Evolutionary conservation across 768 basidiomycete genomes (phyloP).

Genomic region (Candolleomyces efflorescens): DNA sequence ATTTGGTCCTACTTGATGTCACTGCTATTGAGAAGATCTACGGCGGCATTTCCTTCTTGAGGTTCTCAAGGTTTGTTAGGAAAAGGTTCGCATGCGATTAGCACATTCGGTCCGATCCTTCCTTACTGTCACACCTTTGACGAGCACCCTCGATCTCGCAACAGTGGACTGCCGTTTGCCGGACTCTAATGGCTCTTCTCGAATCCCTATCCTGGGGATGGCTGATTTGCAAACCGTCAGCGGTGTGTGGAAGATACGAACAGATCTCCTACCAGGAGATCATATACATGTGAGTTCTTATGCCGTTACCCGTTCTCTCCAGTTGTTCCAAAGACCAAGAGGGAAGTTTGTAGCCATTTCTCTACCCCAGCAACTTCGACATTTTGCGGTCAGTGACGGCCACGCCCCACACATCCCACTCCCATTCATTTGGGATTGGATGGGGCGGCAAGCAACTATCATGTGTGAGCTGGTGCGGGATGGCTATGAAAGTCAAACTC

Average conservation of each 20-base stretch:
- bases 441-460: too few species aligned
- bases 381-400: too few species aligned
- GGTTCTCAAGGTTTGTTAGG: background rate
- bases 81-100: background rate
- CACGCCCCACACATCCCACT: too few species aligned
- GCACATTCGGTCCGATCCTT: constrained; percentile 1
- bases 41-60: background rate
- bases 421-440: too few species aligned
- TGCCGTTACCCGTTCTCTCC: constrained; percentile 6
- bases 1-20: background rate
- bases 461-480: too few species aligned
- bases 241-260: background rate
- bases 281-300: background rate
- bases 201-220: background rate
- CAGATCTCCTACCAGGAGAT: background rate
- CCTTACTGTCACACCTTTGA: background rate
- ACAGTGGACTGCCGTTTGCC: background rate
- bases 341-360: background rate
- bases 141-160: background rate
- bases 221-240: background rate
- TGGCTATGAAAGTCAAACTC: too few species aligned
- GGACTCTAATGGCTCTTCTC: background rate
- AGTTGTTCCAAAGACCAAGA: background rate
- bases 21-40: background rate
- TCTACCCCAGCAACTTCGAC: background rate